Evolutionary conservation across 176 grass and related monocot genomes (phyloP), one percentile per base, ranked within the genome.

Genomic region (Thalia dealbata): DNA sequence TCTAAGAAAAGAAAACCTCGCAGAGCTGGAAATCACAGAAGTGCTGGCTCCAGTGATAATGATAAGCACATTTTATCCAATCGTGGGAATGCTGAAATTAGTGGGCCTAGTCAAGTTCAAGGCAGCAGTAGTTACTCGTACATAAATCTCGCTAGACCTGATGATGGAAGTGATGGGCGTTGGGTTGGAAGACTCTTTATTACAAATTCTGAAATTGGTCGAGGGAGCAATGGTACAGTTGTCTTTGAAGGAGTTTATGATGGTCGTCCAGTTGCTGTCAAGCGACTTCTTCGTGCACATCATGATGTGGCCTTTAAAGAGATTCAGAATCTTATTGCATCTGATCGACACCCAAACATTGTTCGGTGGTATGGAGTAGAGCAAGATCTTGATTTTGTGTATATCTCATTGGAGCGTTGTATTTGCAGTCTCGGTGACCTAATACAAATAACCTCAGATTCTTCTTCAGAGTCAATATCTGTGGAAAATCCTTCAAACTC

Each of bases 181-280:
- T 77, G 76, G 74, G 83, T 99, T 84, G 87, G 87, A 79, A 99
- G 84, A 81, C 87, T 99, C 59, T 67, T 75, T 83, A 79, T 99
- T 68, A 77, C 75, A 45, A 99, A 76, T 72, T 81, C 79, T 71
- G 95, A 93, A 93, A 99, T 99, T 16, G 95, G 95, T 70, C 92
- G 81, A 67, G 95, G 95, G 55, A 99, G 95, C 86, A 99, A 93
- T 77, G 95, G 95, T 38, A 99, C 95, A 64, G 87, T 99, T 75
- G 95, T 99, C 45, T 88, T 99, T 77, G 85, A 99, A 78, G 95
- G 95, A 28, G 72, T 65, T 45, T 93, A 93, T 77, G 90, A 88
- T 70, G 79, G 87, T 29, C 87, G 95, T 50, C 78, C 82, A 41
- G 95, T 99, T 80, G 95, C 95, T 27, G 87, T 99, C 61, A 91